Conservation (phyloP, 2,329 filamentous ascomycete genomes). For the Phialophora verrucosa region DNA sequence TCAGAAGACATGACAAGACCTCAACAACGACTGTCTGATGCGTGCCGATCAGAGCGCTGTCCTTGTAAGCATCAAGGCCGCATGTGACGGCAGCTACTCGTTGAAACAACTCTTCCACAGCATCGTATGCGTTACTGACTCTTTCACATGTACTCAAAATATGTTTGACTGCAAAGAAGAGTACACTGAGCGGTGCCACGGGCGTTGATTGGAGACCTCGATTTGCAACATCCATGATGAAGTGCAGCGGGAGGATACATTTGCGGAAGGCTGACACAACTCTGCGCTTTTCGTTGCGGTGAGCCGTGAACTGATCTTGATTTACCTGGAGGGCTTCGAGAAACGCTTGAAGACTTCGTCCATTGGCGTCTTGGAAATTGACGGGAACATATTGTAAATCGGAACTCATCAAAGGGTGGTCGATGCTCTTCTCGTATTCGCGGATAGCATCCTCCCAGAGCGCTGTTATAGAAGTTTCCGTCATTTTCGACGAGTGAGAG, state of each 20-base stretch:
- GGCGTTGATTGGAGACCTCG: conserved; percentile 16
- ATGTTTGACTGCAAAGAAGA: conserved; percentile 17
- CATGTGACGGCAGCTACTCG: conserved; percentile 10
- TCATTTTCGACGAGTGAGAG: conserved; percentile 2
- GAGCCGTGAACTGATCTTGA: conserved; percentile 14
- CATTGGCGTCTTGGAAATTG: conserved; percentile 10
- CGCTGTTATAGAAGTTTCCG: conserved; percentile 5
- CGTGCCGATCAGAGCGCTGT: conserved; percentile 13
- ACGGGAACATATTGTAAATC: conserved; percentile 3
- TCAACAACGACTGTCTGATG: conserved; percentile 13
- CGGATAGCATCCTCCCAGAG: conserved; percentile 11
- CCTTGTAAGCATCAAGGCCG: conserved; percentile 16
- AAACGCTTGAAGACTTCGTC: conserved; percentile 13
- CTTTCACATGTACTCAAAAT: conserved; percentile 18
- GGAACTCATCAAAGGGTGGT: not conserved
- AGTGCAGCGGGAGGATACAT: conserved; percentile 16
- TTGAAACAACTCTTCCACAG: conserved; percentile 23
- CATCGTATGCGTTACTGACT: conserved; percentile 21
- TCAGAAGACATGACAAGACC: conserved; percentile 19
- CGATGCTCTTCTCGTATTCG: conserved; percentile 13
- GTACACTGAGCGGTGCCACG: conserved; percentile 2
- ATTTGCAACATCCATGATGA: conserved; percentile 12
- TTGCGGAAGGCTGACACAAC: conserved; percentile 15
- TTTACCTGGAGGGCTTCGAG: conserved; percentile 11
- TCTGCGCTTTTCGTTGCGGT: conserved; percentile 15